Base-by-base conservation (phyloP, 2,329 filamentous ascomycete species). In the Alternaria longipes region DNA sequence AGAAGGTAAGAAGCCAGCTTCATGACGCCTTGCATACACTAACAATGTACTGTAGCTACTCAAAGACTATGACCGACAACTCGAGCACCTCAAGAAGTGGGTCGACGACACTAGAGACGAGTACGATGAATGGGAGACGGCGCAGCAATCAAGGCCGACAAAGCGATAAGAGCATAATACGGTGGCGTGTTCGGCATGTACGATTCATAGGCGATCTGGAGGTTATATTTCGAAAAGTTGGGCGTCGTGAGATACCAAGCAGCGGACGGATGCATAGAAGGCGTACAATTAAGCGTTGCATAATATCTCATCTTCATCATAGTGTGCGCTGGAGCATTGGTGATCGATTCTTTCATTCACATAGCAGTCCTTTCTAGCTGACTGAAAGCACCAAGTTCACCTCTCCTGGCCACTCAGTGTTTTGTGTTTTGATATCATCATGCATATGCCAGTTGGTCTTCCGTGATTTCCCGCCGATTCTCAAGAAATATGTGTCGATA, bases 11-110 rank as follows among this genome's bases (percentile, higher is more conserved):
- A 57, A n/a, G 20, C 20, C 46, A 16, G 16, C 20, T 5, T 2
- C 11, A 30, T 11, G 46, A 8, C 3, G n/a, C 8, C 20, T 16
- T 34, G 3, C 20, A 11, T 6, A 53, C 28, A 30, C 62, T 74
- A 62, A 78, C 68, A 53, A 51, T 46, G 14, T 50, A 2, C 16
- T 54, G 9, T 9, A 93, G 90, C 90, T 94, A 47, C 80, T 94
- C 70, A 89, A 91, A 71, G 91, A 93, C 74, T 94, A 94, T 77
- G 90, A 94, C 76, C 91, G 89, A 76, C 91, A 94, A 81, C 83
- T 95, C 34, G 79, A 84, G 66, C 90, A 94, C 75, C 82, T 96
- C 64, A 91, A 89, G 79, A 90, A 89, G 73, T 87, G 89, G 79
- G 73, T 90, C 59, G 83, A 82, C 45, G 81, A 85, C 26, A 83